These are phyloP conservation scores for Colletotrichum eremochloae DNA, from an alignment of 2,329 filamentous ascomycete species.

Conservation along the genomic window DNA sequence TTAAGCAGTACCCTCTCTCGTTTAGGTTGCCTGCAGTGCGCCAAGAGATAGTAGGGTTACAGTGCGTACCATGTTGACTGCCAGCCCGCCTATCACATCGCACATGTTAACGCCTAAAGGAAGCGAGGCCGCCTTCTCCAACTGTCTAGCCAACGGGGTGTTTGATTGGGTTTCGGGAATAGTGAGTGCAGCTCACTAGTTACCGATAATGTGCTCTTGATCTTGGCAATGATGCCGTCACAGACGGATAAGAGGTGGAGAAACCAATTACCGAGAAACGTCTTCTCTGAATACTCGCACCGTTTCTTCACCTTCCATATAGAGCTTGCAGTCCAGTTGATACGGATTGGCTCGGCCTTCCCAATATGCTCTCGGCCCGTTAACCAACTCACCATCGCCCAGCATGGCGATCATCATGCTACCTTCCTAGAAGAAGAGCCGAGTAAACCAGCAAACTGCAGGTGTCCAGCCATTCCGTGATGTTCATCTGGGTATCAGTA, in stretches of 20 bases:
- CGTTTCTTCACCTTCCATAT: slow-evolving; percentile 16
- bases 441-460: slow-evolving; percentile 11
- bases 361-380: slow-evolving; percentile 27
- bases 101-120: neutral
- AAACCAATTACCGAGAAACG: slow-evolving; percentile 21
- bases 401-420: neutral
- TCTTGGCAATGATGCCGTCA: neutral
- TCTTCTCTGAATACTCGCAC: neutral
- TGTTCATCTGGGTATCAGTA: neutral
- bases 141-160: neutral
- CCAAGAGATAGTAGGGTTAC: neutral
- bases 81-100: neutral
- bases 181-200: neutral
- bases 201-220: neutral
- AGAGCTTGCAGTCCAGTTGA: slow-evolving; percentile 4
- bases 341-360: slow-evolving; percentile 13
- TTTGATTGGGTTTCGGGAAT: neutral
- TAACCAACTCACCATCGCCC: neutral
- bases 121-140: neutral
- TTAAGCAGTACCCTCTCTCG: too few relatives aligned
- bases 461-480: neutral
- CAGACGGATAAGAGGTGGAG: slow-evolving; percentile 32
- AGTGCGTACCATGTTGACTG: slow-evolving; percentile 5
- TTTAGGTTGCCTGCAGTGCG: too few relatives aligned
- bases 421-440: slow-evolving; percentile 33